phyloP scores from a whole-genome alignment of 208 protist genomes.

The Leishmania major region DNA sequence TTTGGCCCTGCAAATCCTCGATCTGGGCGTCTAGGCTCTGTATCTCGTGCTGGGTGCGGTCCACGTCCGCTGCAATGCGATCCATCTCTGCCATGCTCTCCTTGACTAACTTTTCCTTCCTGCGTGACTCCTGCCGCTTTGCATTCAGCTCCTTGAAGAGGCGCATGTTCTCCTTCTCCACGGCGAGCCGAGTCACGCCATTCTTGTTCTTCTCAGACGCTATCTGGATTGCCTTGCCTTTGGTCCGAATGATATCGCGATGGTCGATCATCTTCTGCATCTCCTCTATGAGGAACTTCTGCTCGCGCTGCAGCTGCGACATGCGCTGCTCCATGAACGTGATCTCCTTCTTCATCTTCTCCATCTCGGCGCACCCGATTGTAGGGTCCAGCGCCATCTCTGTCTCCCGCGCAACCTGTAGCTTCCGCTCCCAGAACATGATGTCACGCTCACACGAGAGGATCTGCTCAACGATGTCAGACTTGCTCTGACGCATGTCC shows the following conservation, averaged over 20 bases:
- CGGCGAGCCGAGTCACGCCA: slow-evolving; percentile 68
- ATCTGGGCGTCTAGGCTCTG: slow-evolving; percentile 72
- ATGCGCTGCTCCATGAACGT: slow-evolving; percentile 94
- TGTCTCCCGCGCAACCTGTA: slow-evolving; percentile 96
- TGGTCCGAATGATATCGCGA: slow-evolving; percentile 93
- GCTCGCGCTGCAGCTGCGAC: slow-evolving; percentile 89
- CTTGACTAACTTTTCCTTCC: slow-evolving; percentile 81
- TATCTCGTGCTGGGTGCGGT: slow-evolving; percentile 77
- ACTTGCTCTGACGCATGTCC: slow-evolving; percentile 76
- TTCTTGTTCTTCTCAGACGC: slow-evolving; percentile 60
- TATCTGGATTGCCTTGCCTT: slow-evolving; percentile 86
- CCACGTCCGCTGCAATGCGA: slow-evolving; percentile 70
- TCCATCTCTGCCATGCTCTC: slow-evolving; percentile 84
- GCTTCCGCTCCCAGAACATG: slow-evolving; percentile 96
- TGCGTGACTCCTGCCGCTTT: slow-evolving; percentile 85
- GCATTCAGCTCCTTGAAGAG: slow-evolving; percentile 89
- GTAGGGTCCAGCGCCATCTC: slow-evolving; percentile 95
- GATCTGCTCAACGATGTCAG: slow-evolving; percentile 85
- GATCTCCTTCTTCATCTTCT: slow-evolving; percentile 96
- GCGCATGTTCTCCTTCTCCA: slow-evolving; percentile 88
- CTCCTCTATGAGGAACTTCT: slow-evolving; percentile 93
- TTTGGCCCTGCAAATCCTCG: slow-evolving; percentile 62
- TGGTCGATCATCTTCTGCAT: slow-evolving; percentile 96
- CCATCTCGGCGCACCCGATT: slow-evolving; percentile 93
- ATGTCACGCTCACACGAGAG: slow-evolving; percentile 94